Evolutionary conservation across 495 filamentous ascomycete genomes (phyloP), one percentile per base, ranked within the genome.

Genomic region (Penicillium parvum): DNA sequence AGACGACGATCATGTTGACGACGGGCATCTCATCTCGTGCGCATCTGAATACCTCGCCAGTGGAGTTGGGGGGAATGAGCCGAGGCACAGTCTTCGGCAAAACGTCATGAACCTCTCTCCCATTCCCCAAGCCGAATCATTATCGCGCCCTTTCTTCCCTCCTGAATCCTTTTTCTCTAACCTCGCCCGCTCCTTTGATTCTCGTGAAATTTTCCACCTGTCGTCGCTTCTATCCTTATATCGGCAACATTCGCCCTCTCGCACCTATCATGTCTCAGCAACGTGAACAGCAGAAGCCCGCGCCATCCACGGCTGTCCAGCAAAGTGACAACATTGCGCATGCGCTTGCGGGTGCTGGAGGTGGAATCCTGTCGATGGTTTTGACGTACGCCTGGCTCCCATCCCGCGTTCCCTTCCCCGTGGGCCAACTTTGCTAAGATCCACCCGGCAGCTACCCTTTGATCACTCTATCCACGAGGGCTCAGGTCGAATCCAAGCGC

Each of bases 391-490:
- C 23, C 8, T 27, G n/a, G n/a, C n/a, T n/a, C n/a, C n/a, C n/a
- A n/a, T 47, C 46, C 52, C 53, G 35, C 36, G 40, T 44, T 44
- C 33, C 23, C 26, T 18, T 16, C 26, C 48, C 30, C 29, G n/a
- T 35, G 36, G 19, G 32, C 33, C 37, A n/a, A n/a, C n/a, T 25
- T 34, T 32, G 40, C 45, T 62, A 39, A 53, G 33, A 46, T 40
- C 55, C n/a, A 44, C 20, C 40, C 38, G 37, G 20, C 47, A 91
- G 88, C 40, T 97, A 98, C 62, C 92, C 92, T 11, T 80, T 99
- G 42, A 92, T 99, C 52, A 99, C 92, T 7, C 84, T 99, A 40
- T 99, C 92, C 10, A 99, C 92, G 16, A 84, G 92, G 60, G 92
- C 94, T 22, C 92, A 99, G 66, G 90, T 99, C 60, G 92, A 99